These are phyloP conservation scores for Solanum hybrid DNA, from an alignment of 305 asterid species.

Conservation along the genomic window DNA sequence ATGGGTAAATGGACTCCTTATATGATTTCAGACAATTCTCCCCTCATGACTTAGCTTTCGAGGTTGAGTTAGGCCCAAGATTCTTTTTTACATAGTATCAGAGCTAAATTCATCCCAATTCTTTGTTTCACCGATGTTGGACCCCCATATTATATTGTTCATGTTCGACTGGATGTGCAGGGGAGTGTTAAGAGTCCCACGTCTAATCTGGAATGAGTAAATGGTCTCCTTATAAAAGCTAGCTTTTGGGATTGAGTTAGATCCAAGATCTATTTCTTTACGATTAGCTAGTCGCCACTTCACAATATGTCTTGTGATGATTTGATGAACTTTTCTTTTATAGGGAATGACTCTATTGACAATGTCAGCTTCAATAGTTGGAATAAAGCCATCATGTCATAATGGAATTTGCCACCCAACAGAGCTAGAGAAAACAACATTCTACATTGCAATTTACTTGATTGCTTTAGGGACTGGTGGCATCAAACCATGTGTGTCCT, in stretches of 20 bases:
- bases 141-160: not conserved
- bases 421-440: constrained; percentile 1
- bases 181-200: not conserved
- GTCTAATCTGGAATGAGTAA: not conserved
- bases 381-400: constrained; percentile 34
- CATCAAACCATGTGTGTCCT: constrained; percentile 35
- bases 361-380: constrained; percentile 31
- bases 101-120: not conserved
- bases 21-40: not conserved
- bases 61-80: not conserved
- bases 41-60: not conserved
- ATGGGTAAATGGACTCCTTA: not conserved
- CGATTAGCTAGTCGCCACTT: not conserved
- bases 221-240: not conserved
- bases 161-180: not conserved
- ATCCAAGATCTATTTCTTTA: not conserved
- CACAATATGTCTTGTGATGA: not conserved
- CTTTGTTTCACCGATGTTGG: not conserved
- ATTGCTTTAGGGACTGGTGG: constrained; percentile 36
- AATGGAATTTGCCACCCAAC: constrained; percentile 29
- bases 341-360: constrained; percentile 38
- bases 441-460: constrained; percentile 16
- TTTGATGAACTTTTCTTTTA: not conserved
- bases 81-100: not conserved
- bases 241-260: not conserved